phyloP scores from a whole-genome alignment of 805 yeast genomes.

The Metschnikowia chrysomelidarum region DNA sequence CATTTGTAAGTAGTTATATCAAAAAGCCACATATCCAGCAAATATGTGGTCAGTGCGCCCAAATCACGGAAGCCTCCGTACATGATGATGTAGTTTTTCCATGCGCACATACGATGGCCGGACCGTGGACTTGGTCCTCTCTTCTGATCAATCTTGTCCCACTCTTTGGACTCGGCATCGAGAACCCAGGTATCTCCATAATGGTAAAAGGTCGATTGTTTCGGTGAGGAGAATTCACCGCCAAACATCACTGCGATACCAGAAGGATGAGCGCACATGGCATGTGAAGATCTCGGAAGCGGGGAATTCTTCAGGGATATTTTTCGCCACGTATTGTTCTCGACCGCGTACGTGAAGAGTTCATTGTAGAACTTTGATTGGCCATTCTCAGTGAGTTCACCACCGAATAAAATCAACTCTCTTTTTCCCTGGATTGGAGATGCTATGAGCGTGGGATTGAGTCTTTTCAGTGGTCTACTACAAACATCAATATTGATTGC shows the following conservation, averaged over 20 bases:
- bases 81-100: constrained; percentile 86
- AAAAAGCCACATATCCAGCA: constrained; percentile 88
- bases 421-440: constrained; percentile 71
- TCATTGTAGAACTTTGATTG: constrained; percentile 79
- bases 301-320: constrained; percentile 84
- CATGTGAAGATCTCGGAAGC: constrained; percentile 88
- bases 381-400: constrained; percentile 60
- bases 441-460: constrained; percentile 73
- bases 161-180: constrained; percentile 80
- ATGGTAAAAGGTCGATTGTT: constrained; percentile 92
- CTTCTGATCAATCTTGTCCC: constrained; percentile 81
- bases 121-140: constrained; percentile 82
- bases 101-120: constrained; percentile 84
- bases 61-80: constrained; percentile 94
- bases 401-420: constrained; percentile 86
- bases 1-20: constrained; percentile 88
- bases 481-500: constrained; percentile 62
- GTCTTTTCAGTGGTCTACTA: constrained; percentile 62
- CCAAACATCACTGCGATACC: constrained; percentile 88
- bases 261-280: constrained; percentile 89
- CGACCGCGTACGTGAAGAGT: constrained; percentile 66
- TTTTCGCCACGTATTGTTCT: constrained; percentile 77
- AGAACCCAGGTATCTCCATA: constrained; percentile 95
- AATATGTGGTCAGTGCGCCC: constrained; percentile 78
- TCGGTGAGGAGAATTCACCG: constrained; percentile 96